Conservation (phyloP, 257 asterid genomes). For the Jaltomata sinuosa region DNA sequence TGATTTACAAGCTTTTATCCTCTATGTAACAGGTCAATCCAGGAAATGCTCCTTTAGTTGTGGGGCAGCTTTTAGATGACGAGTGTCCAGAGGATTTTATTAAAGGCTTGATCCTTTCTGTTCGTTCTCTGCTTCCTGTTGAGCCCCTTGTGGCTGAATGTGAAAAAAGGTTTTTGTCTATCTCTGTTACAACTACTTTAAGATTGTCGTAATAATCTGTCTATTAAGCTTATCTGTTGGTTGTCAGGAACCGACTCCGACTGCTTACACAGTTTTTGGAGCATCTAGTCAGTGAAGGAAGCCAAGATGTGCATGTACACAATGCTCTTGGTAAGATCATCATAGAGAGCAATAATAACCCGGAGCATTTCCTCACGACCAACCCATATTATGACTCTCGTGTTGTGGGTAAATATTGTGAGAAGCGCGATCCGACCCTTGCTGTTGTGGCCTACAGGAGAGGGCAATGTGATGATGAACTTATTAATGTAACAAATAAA, state of each 20-base stretch:
- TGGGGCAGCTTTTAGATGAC: slow-evolving; percentile 95
- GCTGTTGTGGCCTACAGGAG: slow-evolving; percentile 99
- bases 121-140: slow-evolving; percentile 96
- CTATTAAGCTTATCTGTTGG: slow-evolving; percentile 3
- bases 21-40: slow-evolving; percentile 73
- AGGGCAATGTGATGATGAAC: slow-evolving; percentile 98
- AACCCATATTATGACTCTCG: slow-evolving; percentile 98
- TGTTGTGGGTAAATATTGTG: slow-evolving; percentile 98
- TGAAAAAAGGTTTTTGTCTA: slow-evolving; percentile 75
- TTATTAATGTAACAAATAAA: slow-evolving; percentile 87
- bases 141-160: slow-evolving; percentile 99
- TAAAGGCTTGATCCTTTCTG: slow-evolving; percentile 92
- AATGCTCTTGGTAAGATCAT: slow-evolving; percentile 98
- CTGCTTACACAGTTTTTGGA: slow-evolving; percentile 94
- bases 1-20: not conserved
- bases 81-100: slow-evolving; percentile 99
- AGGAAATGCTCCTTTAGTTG: slow-evolving; percentile 98
- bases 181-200: not conserved
- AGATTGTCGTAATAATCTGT: not conserved
- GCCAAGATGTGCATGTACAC: slow-evolving; percentile 99
- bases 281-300: slow-evolving; percentile 99
- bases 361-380: slow-evolving; percentile 98
- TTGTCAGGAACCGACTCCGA: slow-evolving; percentile 93
- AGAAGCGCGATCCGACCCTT: slow-evolving; percentile 99
- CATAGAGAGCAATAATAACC: slow-evolving; percentile 94